Evolutionary conservation across 1,284 basidiomycete species (phyloP).

Genomic region (Leccinum pachyderme): DNA sequence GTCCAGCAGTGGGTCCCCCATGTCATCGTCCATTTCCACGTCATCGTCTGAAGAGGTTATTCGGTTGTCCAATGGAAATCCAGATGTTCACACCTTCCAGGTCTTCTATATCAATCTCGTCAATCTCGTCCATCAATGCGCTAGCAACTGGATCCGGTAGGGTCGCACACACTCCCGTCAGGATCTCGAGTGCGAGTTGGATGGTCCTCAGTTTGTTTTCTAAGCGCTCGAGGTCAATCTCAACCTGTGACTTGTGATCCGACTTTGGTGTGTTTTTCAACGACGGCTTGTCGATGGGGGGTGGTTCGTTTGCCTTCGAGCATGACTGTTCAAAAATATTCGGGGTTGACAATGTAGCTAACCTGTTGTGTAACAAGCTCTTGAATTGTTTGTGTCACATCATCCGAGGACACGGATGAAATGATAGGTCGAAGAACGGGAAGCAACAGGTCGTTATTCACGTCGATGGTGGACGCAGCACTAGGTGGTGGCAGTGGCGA

Average conservation of each 20-base stretch:
- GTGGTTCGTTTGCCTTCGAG: slow-evolving; percentile 45
- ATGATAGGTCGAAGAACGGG: slow-evolving; percentile 73
- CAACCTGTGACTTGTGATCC: slow-evolving; percentile 69
- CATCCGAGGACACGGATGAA: slow-evolving; percentile 57
- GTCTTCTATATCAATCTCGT: slow-evolving; percentile 41
- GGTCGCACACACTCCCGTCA: slow-evolving; percentile 86
- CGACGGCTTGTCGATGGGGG: slow-evolving; percentile 53
- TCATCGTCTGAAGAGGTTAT: slow-evolving; percentile 8
- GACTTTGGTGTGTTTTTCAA: slow-evolving; percentile 61
- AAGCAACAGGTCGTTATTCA: slow-evolving; percentile 70
- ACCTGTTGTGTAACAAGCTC: slow-evolving; percentile 58
- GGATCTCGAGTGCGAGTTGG: slow-evolving; percentile 78
- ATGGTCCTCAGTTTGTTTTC: slow-evolving; percentile 74
- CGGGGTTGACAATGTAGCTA: slow-evolving; percentile 14
- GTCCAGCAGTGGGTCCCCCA: slow-evolving; percentile 18
- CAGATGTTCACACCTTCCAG: slow-evolving; percentile 31
- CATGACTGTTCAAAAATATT: slow-evolving; percentile 1
- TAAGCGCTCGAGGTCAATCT: slow-evolving; percentile 70
- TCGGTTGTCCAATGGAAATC: neutral
- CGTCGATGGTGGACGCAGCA: slow-evolving; percentile 59
- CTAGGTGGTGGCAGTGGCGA: slow-evolving; percentile 68
- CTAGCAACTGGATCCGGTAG: slow-evolving; percentile 64
- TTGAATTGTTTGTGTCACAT: slow-evolving; percentile 51
- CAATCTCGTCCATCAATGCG: slow-evolving; percentile 31
- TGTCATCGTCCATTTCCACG: slow-evolving; percentile 36